These are phyloP conservation scores for Myxozyma melibiosi DNA, from an alignment of 805 yeast species.

Conservation along the genomic window DNA sequence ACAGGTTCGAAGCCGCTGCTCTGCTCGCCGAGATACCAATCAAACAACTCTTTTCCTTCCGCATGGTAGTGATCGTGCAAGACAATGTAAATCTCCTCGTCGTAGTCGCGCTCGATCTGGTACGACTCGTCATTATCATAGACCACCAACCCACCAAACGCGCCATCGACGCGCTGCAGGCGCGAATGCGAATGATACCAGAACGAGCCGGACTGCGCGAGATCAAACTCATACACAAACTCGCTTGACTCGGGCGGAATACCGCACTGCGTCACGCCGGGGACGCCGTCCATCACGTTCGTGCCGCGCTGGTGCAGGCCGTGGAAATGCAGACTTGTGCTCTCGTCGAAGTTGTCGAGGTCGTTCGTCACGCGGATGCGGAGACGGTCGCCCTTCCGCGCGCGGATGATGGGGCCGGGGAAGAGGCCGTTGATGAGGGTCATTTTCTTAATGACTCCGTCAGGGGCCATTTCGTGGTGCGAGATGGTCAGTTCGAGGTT, in stretches of 20 bases:
- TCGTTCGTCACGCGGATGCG: conserved; percentile 47
- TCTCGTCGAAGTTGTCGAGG: conserved; percentile 35
- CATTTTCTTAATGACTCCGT: conserved; percentile 44
- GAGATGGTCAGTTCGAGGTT: conserved; percentile 13
- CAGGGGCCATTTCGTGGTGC: conserved; percentile 34
- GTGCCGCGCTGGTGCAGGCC: conserved; percentile 54
- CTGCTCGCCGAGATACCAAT: conserved; percentile 16
- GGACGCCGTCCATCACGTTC: conserved; percentile 56
- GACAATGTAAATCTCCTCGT: conserved; percentile 16
- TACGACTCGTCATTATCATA: conserved; percentile 52
- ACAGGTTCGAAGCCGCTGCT: too few species aligned
- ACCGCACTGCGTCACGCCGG: conserved; percentile 55
- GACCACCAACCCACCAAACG: conserved; percentile 71
- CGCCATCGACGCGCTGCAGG: conserved; percentile 65
- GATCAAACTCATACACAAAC: conserved; percentile 49
- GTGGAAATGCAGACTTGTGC: conserved; percentile 55
- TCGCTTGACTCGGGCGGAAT: conserved; percentile 46
- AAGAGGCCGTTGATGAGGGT: conserved; percentile 50
- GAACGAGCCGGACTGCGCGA: conserved; percentile 51
- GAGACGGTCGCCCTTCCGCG: conserved; percentile 44
- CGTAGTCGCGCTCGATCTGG: conserved; percentile 10
- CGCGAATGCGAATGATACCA: conserved; percentile 62
- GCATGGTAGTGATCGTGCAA: conserved; percentile 21
- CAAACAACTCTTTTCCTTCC: conserved; percentile 4
- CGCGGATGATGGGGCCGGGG: conserved; percentile 55